phyloP scores from a whole-genome alignment of 306 rosid species.

The Begonia peltatifolia region DNA sequence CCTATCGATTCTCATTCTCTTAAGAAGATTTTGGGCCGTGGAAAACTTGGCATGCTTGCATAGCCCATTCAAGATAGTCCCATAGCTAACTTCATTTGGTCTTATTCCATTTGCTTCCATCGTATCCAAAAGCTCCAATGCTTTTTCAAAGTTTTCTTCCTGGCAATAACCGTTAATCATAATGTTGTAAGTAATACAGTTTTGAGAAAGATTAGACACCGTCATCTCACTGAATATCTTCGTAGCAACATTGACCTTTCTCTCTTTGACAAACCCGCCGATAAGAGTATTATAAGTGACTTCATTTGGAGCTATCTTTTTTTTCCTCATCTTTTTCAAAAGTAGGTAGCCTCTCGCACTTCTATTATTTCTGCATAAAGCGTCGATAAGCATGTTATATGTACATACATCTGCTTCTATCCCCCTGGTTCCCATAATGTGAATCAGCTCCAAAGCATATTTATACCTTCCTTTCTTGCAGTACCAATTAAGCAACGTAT shows the following conservation, averaged over 20 bases:
- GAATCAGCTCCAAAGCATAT: conserved; percentile 42
- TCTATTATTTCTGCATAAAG: conserved; percentile 48
- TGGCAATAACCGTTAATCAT: conserved; percentile 44
- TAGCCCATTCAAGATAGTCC: conserved; percentile 43
- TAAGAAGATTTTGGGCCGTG: conserved; percentile 27
- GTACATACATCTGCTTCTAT: conserved; percentile 53
- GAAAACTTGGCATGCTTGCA: conserved; percentile 45
- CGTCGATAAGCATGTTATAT: conserved; percentile 53
- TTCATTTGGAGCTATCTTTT: conserved; percentile 40
- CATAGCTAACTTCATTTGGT: conserved; percentile 54
- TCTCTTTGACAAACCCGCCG: conserved; percentile 66
- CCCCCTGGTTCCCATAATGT: conserved; percentile 59
- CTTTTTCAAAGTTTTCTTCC: conserved; percentile 28
- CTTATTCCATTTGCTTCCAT: conserved; percentile 37
- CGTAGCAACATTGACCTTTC: conserved; percentile 52
- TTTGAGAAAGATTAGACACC: conserved; percentile 32
- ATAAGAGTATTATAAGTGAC: conserved; percentile 57
- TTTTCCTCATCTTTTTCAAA: conserved; percentile 60
- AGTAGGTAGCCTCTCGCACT: conserved; percentile 58
- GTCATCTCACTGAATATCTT: conserved; percentile 52
- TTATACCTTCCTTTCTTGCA: conserved; percentile 56
- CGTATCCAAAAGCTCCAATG: conserved; percentile 42
- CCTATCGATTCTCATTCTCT: conserved; percentile 37
- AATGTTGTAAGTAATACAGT: conserved; percentile 40
- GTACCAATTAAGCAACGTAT: conserved; percentile 65